A percentile compares a stretch with the other conserved stretches of the same genome.
Conservation (phyloP, 2,329 filamentous ascomycete species). For the Chrysoporthe deuterocubensis region DNA sequence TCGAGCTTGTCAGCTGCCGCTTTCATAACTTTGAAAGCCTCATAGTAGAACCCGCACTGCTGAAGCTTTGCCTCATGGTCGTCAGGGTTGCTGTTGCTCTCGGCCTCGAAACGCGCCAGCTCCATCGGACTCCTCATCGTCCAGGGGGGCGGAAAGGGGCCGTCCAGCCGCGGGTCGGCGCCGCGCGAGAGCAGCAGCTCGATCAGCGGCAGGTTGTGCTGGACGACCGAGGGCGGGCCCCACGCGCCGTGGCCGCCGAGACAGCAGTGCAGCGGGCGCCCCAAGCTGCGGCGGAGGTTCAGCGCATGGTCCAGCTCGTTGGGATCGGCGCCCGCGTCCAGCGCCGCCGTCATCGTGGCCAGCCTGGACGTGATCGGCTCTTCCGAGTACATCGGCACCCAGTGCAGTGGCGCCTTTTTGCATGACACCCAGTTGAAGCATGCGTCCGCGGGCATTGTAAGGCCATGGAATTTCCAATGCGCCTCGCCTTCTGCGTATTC, state of each 20-base stretch:
- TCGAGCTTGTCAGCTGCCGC: too few relatives aligned
- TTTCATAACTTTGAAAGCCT: too few relatives aligned
- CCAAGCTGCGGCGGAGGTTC: not conserved
- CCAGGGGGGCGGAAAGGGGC: not conserved
- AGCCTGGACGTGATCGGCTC: not conserved
- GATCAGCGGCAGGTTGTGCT: not conserved
- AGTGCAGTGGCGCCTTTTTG: not conserved
- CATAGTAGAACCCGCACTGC: too few relatives aligned
- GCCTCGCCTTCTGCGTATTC: too few relatives aligned
- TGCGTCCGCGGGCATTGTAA: not conserved
- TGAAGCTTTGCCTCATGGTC: too few relatives aligned
- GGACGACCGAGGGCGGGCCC: not conserved
- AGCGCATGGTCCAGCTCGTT: slow-evolving; percentile 3
- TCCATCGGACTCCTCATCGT: not conserved
- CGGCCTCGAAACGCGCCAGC: not conserved
- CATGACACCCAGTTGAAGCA: not conserved
- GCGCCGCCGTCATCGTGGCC: not conserved
- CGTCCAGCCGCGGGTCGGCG: not conserved
- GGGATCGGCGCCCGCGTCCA: not conserved
- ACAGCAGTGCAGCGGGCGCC: slow-evolving; percentile 2
- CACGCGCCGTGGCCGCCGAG: not conserved
- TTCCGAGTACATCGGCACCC: not conserved
- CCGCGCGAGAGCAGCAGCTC: slow-evolving; percentile 3
- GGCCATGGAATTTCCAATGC: too few relatives aligned
- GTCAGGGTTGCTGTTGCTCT: too few relatives aligned